Conservation (phyloP, 148 eudicot species). For the Salicornia ramosissima region DNA sequence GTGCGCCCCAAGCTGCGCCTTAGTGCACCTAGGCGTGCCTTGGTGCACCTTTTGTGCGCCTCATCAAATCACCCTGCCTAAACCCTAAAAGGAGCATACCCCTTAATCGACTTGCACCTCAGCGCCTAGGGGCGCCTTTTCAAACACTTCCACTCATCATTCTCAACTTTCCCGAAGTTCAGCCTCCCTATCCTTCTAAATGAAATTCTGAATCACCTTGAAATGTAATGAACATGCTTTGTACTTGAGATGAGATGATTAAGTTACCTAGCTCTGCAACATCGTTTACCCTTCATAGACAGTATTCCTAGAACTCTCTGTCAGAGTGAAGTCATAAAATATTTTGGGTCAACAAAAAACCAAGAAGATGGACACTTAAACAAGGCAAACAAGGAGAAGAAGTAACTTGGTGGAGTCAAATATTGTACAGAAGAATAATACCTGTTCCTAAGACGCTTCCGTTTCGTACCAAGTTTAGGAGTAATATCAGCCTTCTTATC, state of each 20-base stretch:
- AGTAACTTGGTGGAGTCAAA: background rate
- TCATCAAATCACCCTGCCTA: too few species aligned
- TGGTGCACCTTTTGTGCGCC: too few species aligned
- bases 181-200: background rate
- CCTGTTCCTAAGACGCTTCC: conserved; percentile 59
- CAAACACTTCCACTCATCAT: conserved; percentile 10
- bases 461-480: conserved; percentile 41
- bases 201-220: background rate
- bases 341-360: conserved; percentile 16
- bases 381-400: conserved; percentile 3
- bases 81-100: too few species aligned
- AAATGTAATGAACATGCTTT: conserved; percentile 8
- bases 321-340: conserved; percentile 20
- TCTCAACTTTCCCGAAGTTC: background rate
- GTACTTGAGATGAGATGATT: conserved; percentile 10
- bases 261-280: conserved; percentile 26
- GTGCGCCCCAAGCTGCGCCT: too few species aligned
- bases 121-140: too few species aligned
- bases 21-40: too few species aligned
- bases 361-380: conserved; percentile 1
- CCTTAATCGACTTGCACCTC: too few species aligned
- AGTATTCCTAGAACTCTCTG: conserved; percentile 24
- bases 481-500: conserved; percentile 30
- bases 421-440: conserved; percentile 15
- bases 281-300: conserved; percentile 22